Percentiles rank a stretch among this genome's conserved stretches.
These are phyloP conservation scores for Voacanga thouarsii DNA, from an alignment of 257 asterid species.

Conservation along the genomic window DNA sequence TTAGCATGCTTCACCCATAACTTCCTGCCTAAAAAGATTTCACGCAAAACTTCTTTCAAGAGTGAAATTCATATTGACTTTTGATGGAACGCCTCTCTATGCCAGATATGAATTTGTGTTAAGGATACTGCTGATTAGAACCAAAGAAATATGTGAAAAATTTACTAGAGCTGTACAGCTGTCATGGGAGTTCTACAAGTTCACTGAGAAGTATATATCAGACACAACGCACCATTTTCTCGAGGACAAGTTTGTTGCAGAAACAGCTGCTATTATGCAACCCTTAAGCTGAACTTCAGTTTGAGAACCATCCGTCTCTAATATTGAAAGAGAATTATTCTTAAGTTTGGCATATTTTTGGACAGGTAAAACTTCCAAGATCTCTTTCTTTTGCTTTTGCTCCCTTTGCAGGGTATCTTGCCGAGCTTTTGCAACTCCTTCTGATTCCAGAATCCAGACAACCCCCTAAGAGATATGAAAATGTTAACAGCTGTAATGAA, in stretches of 20 bases:
- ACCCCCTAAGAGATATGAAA: conserved; percentile 48
- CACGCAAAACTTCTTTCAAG: not conserved
- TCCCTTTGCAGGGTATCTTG: conserved; percentile 47
- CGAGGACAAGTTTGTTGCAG: conserved; percentile 63
- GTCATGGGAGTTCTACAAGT: not conserved
- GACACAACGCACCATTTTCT: conserved; percentile 64
- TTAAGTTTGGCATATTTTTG: conserved; percentile 58
- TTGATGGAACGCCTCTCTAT: not conserved
- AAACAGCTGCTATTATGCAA: conserved; percentile 75
- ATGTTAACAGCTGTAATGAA: conserved; percentile 3
- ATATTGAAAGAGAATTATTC: conserved; percentile 52
- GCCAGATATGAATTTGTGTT: not conserved
- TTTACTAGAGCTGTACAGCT: not conserved
- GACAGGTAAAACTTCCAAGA: conserved; percentile 69
- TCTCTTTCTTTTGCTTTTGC: conserved; percentile 60
- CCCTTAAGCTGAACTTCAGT: conserved; percentile 67
- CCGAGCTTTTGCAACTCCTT: conserved; percentile 50
- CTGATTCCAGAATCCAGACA: conserved; percentile 80
- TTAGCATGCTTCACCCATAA: not conserved
- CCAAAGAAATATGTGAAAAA: not conserved
- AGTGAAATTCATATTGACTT: not conserved
- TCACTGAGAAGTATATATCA: not conserved
- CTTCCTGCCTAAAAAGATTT: not conserved
- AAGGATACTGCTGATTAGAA: conserved; percentile 13
- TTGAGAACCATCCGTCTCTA: conserved; percentile 60